Conservation (phyloP, 1,284 basidiomycete genomes). For the Macrocybe sp. region DNA sequence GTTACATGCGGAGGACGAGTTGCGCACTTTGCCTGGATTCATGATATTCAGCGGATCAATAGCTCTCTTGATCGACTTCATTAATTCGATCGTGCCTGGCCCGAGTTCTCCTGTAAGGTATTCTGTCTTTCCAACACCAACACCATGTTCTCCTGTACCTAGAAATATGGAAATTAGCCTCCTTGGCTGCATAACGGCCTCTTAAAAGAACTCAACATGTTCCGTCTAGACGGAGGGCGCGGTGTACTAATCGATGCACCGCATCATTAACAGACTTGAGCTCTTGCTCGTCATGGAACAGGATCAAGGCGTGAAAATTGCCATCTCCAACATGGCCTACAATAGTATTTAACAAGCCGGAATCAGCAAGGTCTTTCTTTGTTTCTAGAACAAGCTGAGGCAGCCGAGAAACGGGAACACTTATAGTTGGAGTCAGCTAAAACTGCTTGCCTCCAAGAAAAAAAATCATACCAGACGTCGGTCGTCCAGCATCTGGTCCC, state of each 20-base stretch:
- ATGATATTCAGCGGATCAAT: slow-evolving; percentile 75
- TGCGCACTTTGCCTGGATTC: slow-evolving; percentile 73
- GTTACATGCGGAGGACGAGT: slow-evolving; percentile 3
- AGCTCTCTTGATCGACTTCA: slow-evolving; percentile 72
- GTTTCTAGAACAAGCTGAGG: slow-evolving; percentile 70
- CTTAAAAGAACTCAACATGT: slow-evolving; percentile 47
- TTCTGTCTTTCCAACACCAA: slow-evolving; percentile 76
- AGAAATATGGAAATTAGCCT: neutral
- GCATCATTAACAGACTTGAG: slow-evolving; percentile 48
- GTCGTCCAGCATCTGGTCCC: slow-evolving; percentile 78
- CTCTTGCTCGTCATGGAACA: slow-evolving; percentile 63
- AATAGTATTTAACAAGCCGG: slow-evolving; percentile 65
- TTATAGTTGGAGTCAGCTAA: slow-evolving; percentile 34
- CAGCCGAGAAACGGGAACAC: slow-evolving; percentile 75
- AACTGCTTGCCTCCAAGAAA: neutral
- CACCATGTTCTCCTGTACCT: slow-evolving; percentile 53
- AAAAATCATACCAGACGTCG: slow-evolving; percentile 65
- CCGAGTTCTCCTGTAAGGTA: slow-evolving; percentile 75
- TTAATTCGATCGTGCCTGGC: slow-evolving; percentile 69
- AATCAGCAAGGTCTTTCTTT: slow-evolving; percentile 65
- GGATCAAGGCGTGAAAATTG: slow-evolving; percentile 66
- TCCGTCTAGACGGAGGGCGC: slow-evolving; percentile 66
- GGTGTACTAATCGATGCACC: slow-evolving; percentile 64
- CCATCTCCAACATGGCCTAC: slow-evolving; percentile 89
- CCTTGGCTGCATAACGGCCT: neutral